Conservation (phyloP, 345 rosid genomes). For the Hypericum androsaemum region DNA sequence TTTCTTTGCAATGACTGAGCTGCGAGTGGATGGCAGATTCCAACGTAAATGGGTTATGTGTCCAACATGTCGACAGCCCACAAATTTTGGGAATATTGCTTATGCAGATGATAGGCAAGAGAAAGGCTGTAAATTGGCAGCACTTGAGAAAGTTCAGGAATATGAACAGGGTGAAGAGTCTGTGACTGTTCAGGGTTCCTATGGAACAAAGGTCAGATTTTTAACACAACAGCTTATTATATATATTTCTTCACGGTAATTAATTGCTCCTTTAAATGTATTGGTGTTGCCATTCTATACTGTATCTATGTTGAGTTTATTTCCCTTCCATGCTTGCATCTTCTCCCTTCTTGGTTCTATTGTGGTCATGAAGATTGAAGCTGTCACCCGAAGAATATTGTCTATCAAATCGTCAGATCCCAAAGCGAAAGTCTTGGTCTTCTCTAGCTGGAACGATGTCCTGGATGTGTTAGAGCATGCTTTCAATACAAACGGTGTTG, state of each 20-base stretch:
- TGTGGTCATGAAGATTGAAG: slow-evolving; percentile 56
- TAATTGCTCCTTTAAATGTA: too few species aligned
- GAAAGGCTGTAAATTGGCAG: slow-evolving; percentile 20
- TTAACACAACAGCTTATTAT: background rate
- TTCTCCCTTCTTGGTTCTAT: background rate
- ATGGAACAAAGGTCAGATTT: slow-evolving; percentile 80
- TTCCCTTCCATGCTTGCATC: background rate
- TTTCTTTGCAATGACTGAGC: slow-evolving; percentile 73
- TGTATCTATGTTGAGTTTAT: background rate
- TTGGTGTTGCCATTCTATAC: background rate
- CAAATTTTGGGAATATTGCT: slow-evolving; percentile 74
- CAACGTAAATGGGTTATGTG: slow-evolving; percentile 77
- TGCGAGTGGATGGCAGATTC: slow-evolving; percentile 28
- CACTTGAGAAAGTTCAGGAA: slow-evolving; percentile 29
- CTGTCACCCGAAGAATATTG: slow-evolving; percentile 75
- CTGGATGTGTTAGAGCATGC: slow-evolving; percentile 94
- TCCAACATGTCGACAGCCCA: slow-evolving; percentile 86
- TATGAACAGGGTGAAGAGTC: slow-evolving; percentile 43
- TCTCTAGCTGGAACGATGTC: slow-evolving; percentile 98
- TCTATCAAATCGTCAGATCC: slow-evolving; percentile 73
- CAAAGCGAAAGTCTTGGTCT: slow-evolving; percentile 77
- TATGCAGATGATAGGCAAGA: slow-evolving; percentile 59
- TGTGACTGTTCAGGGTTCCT: slow-evolving; percentile 70
- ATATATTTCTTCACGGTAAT: too few species aligned
- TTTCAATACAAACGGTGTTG: slow-evolving; percentile 51